Percentiles rank a stretch among this genome's conserved stretches.
Conservation (phyloP, 1,139 yeast species). For the Saccharomyces hybrid region DNA sequence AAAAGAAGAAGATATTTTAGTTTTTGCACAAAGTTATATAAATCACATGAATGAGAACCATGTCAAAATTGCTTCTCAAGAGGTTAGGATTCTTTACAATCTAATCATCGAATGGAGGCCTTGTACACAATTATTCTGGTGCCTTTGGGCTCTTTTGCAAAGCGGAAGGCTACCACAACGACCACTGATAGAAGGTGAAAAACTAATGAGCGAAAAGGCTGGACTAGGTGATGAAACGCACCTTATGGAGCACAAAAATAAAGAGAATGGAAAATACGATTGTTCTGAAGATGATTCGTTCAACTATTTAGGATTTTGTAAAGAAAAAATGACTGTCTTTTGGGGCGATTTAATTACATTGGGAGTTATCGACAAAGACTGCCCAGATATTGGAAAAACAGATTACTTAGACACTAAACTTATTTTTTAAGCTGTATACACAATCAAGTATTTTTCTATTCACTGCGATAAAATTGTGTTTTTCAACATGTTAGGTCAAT, state of each 20-base stretch:
- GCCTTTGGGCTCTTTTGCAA: conserved; percentile 86
- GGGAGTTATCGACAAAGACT: conserved; percentile 43
- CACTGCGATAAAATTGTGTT: background rate
- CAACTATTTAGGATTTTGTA: conserved; percentile 67
- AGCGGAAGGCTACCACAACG: conserved; percentile 37
- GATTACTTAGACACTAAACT: background rate
- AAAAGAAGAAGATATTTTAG: conserved; percentile 51
- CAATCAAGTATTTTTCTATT: background rate
- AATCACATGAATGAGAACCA: conserved; percentile 16
- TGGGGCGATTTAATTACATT: conserved; percentile 68
- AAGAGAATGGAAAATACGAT: conserved; percentile 5
- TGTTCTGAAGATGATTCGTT: conserved; percentile 42
- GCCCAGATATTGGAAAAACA: conserved; percentile 9
- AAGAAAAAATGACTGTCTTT: conserved; percentile 62
- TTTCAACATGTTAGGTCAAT: background rate
- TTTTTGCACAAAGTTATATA: conserved; percentile 63
- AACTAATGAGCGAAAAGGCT: conserved; percentile 11
- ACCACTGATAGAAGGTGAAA: conserved; percentile 18
- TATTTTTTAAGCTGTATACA: background rate
- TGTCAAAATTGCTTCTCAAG: conserved; percentile 36
- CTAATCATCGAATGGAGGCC: conserved; percentile 75
- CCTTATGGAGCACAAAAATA: conserved; percentile 24
- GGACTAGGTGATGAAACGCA: conserved; percentile 41
- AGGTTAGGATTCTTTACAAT: conserved; percentile 50
- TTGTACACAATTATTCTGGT: conserved; percentile 73